A percentile compares a stretch with the other conserved stretches of the same genome.
Evolutionary conservation across 768 basidiomycete genomes (phyloP).

Genomic region (Austroboletus eburneus): DNA sequence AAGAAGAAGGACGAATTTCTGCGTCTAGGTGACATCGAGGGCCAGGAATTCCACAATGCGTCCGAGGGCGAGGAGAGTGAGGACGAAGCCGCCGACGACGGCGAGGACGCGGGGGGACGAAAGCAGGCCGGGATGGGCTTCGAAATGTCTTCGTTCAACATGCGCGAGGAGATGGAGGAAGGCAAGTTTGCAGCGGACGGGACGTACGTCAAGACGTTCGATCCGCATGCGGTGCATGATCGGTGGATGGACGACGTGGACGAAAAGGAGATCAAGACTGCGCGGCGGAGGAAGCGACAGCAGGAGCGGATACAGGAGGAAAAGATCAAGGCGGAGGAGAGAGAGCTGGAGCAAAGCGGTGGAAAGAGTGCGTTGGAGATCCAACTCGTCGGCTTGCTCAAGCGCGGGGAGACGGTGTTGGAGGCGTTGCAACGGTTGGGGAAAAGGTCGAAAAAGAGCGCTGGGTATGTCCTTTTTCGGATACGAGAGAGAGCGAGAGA

Average conservation of each 20-base stretch:
- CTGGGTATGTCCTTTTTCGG: conserved; percentile 20
- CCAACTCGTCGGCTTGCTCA: conserved; percentile 69
- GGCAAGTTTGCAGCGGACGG: conserved; percentile 97
- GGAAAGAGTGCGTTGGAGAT: conserved; percentile 60
- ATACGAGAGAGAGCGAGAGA: too few species aligned
- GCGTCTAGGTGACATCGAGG: conserved; percentile 92
- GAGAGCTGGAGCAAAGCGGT: conserved; percentile 64
- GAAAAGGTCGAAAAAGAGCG: conserved; percentile 48
- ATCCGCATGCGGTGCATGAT: conserved; percentile 90
- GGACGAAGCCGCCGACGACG: too few species aligned
- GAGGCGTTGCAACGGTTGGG: conserved; percentile 88
- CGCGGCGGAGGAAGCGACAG: conserved; percentile 68
- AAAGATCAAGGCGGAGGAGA: conserved; percentile 68
- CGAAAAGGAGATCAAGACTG: conserved; percentile 81
- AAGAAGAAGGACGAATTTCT: conserved; percentile 74
- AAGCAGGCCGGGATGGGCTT: conserved; percentile 90
- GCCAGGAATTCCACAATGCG: conserved; percentile 80
- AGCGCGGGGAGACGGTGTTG: conserved; percentile 87
- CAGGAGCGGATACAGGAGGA: conserved; percentile 71
- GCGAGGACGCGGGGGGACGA: conserved; percentile 63
- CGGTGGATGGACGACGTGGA: conserved; percentile 92
- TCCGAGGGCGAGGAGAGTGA: conserved; percentile 35
- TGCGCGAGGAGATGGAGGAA: conserved; percentile 98
- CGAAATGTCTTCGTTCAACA: conserved; percentile 94
- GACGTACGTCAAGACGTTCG: conserved; percentile 77